Conservation (phyloP, 306 rosid genomes). For the Cucurbita pepo region DNA sequence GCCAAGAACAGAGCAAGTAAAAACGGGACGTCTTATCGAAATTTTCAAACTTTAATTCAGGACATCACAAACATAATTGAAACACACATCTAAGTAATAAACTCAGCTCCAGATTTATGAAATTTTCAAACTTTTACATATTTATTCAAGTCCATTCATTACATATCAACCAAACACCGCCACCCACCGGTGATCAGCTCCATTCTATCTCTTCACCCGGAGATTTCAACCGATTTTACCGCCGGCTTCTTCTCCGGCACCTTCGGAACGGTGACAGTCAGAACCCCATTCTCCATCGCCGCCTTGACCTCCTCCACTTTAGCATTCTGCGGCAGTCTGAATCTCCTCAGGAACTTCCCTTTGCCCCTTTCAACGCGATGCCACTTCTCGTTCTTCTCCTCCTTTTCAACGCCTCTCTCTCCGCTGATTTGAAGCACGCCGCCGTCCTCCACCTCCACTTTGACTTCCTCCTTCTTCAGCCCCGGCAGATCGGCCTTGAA, state of each 20-base stretch:
- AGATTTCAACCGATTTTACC: slow-evolving; percentile 10
- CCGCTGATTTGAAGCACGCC: slow-evolving; percentile 23
- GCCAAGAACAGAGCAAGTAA: neutral
- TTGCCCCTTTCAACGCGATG: slow-evolving; percentile 15
- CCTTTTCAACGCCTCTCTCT: slow-evolving; percentile 19
- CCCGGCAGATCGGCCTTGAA: slow-evolving; percentile 29
- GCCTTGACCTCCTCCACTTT: slow-evolving; percentile 18
- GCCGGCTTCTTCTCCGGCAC: slow-evolving; percentile 3
- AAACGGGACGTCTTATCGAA: slow-evolving; percentile 11
- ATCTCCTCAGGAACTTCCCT: slow-evolving; percentile 22
- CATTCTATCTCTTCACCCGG: neutral
- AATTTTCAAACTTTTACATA: neutral
- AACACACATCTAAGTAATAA: too few relatives aligned
- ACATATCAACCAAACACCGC: neutral
- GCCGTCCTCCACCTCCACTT: slow-evolving; percentile 34
- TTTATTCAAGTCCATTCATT: neutral
- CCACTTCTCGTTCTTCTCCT: slow-evolving; percentile 20
- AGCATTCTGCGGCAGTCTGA: slow-evolving; percentile 31
- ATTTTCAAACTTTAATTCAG: neutral
- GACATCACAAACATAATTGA: neutral
- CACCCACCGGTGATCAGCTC: neutral
- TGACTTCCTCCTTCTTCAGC: slow-evolving; percentile 20
- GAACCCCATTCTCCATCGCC: slow-evolving; percentile 25
- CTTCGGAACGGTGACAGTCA: slow-evolving; percentile 38
- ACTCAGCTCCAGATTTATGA: neutral